Percentiles rank a stretch among this genome's conserved stretches.
These are phyloP conservation scores for Teunomyces gatunensis DNA, from an alignment of 805 yeast species.

Conservation along the genomic window DNA sequence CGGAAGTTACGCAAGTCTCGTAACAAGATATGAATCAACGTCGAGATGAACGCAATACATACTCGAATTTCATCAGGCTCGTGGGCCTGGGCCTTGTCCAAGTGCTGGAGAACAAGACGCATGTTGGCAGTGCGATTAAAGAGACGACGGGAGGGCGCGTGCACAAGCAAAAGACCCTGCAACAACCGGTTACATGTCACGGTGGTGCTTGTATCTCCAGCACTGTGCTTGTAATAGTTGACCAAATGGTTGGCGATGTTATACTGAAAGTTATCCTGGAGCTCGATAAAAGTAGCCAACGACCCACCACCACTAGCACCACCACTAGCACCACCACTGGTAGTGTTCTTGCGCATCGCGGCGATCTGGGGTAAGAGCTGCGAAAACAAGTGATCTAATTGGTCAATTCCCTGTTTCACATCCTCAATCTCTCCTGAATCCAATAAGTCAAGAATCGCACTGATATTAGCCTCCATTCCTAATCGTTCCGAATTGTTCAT, in stretches of 20 bases:
- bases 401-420: constrained; percentile 13
- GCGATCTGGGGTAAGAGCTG: constrained; percentile 17
- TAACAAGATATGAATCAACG: constrained; percentile 57
- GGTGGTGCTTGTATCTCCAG: not conserved
- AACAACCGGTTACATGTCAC: constrained; percentile 37
- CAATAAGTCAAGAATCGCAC: constrained; percentile 13
- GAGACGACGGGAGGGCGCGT: constrained; percentile 50
- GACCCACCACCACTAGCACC: no score
- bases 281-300: constrained; percentile 29
- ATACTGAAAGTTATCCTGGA: constrained; percentile 53
- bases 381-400: constrained; percentile 16
- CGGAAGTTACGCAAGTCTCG: constrained; percentile 57
- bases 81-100: constrained; percentile 12
- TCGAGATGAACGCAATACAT: constrained; percentile 43
- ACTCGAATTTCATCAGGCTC: constrained; percentile 10
- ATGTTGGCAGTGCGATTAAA: constrained; percentile 44
- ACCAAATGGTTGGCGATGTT: constrained; percentile 45
- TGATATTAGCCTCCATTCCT: constrained; percentile 7
- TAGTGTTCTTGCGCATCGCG: constrained; percentile 3
- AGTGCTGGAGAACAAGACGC: constrained; percentile 28
- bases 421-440: constrained; percentile 10
- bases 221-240: constrained; percentile 14
- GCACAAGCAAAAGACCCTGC: constrained; percentile 62
- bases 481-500: no score
- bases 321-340: no score